Base-by-base conservation (phyloP, 148 eudicot genomes). In the Rhododendron griersonianum region DNA sequence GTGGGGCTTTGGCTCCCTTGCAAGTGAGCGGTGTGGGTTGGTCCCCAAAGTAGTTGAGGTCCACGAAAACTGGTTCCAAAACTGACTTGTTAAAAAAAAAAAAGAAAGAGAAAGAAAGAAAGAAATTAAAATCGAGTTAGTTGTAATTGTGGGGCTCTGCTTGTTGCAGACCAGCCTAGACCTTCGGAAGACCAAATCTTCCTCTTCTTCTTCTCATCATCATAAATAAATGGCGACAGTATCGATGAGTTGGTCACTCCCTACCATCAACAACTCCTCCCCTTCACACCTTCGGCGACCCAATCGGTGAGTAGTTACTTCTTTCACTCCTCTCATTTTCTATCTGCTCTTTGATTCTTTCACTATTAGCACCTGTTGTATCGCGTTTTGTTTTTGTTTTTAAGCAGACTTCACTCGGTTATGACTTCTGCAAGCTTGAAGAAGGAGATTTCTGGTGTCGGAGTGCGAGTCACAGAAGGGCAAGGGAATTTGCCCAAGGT, bases 401-500 rank as follows among this genome's bases (percentile, higher is more conserved):
- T 18, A 65, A 78, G 78, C 90, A 91, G 92, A 88, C 86, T 18
- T 59, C n/a, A 33, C 69, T 28, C 89, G 73, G 86, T 87, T 37
- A 90, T 92, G 93, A 89, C 91, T 73, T 91, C 91, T 57, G 91
- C 96, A 71, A 90, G 90, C 84, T 85, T 86, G 39, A 91, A 86
- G 37, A 92, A 90, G 63, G 90, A 86, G 53, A 39, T 81, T 48
- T 57, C 88, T 13, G 71, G 89, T 86, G 88, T 88, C 33, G 96
- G 93, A 67, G 93, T 93, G 71, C 88, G 85, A 59, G 71, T 94
- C 73, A 84, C 93, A 39, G 76, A 93, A 82, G 99, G 99, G 47
- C 48, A 85, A 71, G 98, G 98, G 25, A 88, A 93, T 89, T 92
- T 97, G 76, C 94, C 96, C n/a, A 97, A 97, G 88, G 91, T 97